Evolutionary conservation across 2,329 filamentous ascomycete genomes (phyloP), one percentile per base, ranked within the genome.

Genomic region (Fusarium marasasianum): DNA sequence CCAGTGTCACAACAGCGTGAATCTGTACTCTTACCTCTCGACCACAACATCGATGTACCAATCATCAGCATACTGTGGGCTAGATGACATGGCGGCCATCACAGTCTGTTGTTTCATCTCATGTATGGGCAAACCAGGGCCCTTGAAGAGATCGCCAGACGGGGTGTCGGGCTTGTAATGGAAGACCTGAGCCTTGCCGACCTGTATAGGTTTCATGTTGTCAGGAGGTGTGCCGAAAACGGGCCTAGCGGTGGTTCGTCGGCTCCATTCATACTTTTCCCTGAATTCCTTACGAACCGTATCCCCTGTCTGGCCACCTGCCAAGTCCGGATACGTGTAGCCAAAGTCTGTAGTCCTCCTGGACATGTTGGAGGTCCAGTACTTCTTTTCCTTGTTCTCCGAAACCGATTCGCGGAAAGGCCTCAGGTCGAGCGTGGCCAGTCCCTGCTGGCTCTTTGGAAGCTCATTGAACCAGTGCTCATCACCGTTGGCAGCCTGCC

Each of bases 401-500:
- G 29, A 1, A 12, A 50, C 0, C 3, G 29, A 50, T 7, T 50
- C 9, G 11, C 29, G 47, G 29, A 50, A 50, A 5, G 47, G 47
- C 3, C 0, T 31, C 29, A 50, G 20, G 26, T 31, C 10, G 4
- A 22, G 0, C 0, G 4, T 5, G 20, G 2, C 26, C 13, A 8
- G 5, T 15, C 0, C 4, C 13, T 29, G 45, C 13, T 29, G 20
- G 26, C 10, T 2, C 6, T n/a, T 0, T 6, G 2, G 6, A 9
- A 50, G 47, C 11, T 50, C 47, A 9, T 50, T 50, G 47, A 50
- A 50, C 47, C 47, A 33, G 29, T 50, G 47, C 10, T 47, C 26
- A 0, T 47, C 1, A 1, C 18, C 14, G 7, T 50, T 50, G 8
- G 47, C 47, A 31, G 47, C 47, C 10, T 50, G 47, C 47, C 47